Percentiles rank a stretch among this genome's conserved stretches.
These are phyloP conservation scores for Ammopiptanthus mongolicus DNA, from an alignment of 306 rosid genomes.

Conservation along the genomic window DNA sequence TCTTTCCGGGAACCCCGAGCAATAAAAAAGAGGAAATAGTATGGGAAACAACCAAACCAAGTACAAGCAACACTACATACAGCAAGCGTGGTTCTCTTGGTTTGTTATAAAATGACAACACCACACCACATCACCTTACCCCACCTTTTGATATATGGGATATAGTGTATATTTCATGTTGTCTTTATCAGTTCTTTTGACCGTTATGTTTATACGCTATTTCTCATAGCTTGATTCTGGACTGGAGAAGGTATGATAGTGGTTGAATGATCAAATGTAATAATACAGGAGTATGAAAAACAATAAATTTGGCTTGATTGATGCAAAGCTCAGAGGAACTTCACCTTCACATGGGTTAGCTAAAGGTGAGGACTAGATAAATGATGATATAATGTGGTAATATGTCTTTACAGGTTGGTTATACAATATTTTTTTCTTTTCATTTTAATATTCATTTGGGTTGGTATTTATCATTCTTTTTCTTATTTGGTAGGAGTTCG, in stretches of 20 bases:
- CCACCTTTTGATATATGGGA: background rate
- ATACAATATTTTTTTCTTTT: background rate
- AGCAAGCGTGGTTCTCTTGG: background rate
- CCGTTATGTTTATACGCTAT: background rate
- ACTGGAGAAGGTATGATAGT: background rate
- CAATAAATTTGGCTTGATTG: background rate
- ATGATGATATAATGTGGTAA: background rate
- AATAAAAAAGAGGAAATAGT: slow-evolving; percentile 24
- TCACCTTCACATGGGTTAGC: background rate
- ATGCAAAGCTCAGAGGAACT: background rate
- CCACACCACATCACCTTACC: background rate
- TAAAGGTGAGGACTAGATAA: background rate
- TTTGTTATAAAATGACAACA: background rate
- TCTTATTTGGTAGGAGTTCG: background rate
- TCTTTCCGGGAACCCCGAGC: slow-evolving; percentile 19
- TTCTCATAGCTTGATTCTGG: background rate
- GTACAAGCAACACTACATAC: background rate
- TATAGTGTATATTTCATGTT: background rate
- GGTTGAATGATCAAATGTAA: background rate
- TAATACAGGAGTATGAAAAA: background rate
- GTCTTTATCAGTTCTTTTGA: background rate
- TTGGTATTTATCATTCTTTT: background rate
- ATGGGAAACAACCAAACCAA: slow-evolving; percentile 11
- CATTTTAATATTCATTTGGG: background rate
- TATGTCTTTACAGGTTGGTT: background rate